Evolutionary conservation across 176 grass and related monocot genomes (phyloP).

Genomic region (Oryza rufipogon): DNA sequence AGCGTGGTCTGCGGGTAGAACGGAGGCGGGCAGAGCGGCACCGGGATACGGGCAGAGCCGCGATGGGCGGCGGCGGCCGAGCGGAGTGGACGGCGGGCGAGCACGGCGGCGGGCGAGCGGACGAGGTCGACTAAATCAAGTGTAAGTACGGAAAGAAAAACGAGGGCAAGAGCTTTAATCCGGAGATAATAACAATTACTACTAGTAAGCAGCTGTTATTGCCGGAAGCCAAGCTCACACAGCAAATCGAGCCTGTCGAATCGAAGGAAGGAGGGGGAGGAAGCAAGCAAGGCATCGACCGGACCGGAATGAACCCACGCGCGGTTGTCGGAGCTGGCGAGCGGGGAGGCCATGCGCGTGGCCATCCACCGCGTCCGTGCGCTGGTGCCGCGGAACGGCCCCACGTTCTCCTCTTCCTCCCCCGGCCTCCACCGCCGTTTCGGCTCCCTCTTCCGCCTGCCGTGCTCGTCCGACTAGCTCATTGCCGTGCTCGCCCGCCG

Average conservation of each 20-base stretch:
- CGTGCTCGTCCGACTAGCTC: no score
- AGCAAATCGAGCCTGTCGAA: background rate
- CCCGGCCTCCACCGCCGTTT: background rate
- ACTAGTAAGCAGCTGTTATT: background rate
- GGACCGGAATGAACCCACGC: conserved; percentile 43
- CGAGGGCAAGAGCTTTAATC: background rate
- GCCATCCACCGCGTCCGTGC: conserved; percentile 75
- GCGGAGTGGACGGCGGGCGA: no score
- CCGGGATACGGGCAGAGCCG: no score
- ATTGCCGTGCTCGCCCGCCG: no score
- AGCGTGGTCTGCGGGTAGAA: no score
- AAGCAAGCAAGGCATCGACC: no score
- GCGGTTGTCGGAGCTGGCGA: conserved; percentile 88
- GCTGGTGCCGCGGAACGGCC: conserved; percentile 80
- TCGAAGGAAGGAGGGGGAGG: background rate
- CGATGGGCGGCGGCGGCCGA: no score
- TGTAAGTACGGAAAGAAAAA: background rate
- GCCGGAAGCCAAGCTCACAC: background rate
- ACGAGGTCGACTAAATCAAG: background rate
- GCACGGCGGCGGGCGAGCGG: no score
- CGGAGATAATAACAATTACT: background rate
- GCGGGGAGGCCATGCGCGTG: conserved; percentile 75
- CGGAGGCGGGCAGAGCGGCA: no score
- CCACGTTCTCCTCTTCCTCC: conserved; percentile 75
- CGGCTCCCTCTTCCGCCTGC: no score